Conservation (phyloP, 1,284 basidiomycete species). For the Psilocybe mexicana region DNA sequence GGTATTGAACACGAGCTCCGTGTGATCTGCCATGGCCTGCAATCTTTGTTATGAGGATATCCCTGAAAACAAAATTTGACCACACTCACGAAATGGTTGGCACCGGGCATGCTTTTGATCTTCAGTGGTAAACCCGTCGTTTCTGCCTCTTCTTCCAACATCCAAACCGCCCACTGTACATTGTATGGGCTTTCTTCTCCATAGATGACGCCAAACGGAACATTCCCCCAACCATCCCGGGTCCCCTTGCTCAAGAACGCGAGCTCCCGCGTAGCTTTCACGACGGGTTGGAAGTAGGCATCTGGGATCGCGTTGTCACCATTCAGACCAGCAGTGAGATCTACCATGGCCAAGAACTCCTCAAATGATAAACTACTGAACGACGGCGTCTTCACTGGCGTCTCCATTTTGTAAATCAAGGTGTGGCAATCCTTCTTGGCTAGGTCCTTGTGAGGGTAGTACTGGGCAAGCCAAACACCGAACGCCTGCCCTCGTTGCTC, state of each 20-base stretch:
- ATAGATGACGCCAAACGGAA: slow-evolving; percentile 12
- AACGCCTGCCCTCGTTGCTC: slow-evolving; percentile 14
- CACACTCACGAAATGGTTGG: slow-evolving; percentile 18
- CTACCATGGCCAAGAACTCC: slow-evolving; percentile 9
- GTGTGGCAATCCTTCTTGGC: slow-evolving; percentile 14
- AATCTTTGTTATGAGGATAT: not conserved
- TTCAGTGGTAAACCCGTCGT: slow-evolving; percentile 9
- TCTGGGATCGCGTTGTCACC: slow-evolving; percentile 11
- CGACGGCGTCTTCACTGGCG: slow-evolving; percentile 3
- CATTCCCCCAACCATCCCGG: slow-evolving; percentile 6
- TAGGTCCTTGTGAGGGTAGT: slow-evolving; percentile 13
- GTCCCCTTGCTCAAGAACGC: slow-evolving; percentile 5
- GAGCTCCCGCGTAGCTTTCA: not conserved
- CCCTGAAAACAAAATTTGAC: not conserved
- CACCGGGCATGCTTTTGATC: slow-evolving; percentile 16
- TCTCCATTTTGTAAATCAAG: slow-evolving; percentile 15
- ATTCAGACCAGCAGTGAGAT: slow-evolving; percentile 10
- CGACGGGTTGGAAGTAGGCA: slow-evolving; percentile 4
- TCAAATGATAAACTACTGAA: slow-evolving; percentile 9
- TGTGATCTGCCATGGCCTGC: slow-evolving; percentile 8
- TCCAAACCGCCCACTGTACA: slow-evolving; percentile 15
- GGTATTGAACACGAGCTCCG: slow-evolving; percentile 2
- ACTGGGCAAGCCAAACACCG: slow-evolving; percentile 13
- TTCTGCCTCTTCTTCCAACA: slow-evolving; percentile 12
- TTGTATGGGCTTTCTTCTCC: slow-evolving; percentile 15